A percentile compares a stretch with the other conserved stretches of the same genome.
phyloP scores from a whole-genome alignment of 352 stramenopile genomes.

The Pythium rishiriense region DNA sequence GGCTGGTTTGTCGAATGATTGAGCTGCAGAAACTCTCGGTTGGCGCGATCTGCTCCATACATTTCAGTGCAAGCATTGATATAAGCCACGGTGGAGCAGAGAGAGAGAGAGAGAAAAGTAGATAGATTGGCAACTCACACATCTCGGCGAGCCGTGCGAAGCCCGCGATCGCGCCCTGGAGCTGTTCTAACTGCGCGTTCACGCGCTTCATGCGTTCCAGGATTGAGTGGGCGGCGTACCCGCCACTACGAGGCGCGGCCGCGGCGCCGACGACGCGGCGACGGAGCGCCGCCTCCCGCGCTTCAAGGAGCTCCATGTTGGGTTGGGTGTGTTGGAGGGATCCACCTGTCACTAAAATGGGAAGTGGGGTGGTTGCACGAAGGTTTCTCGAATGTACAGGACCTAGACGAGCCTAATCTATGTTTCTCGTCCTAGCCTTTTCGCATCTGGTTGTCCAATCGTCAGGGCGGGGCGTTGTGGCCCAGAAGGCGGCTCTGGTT shows the following conservation, averaged over 20 bases:
- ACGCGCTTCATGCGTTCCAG: slow-evolving; percentile 27
- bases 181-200: slow-evolving; percentile 27
- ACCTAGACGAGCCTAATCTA: background rate
- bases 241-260: slow-evolving; percentile 12
- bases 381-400: background rate
- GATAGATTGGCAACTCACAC: slow-evolving; percentile 17
- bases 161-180: slow-evolving; percentile 34
- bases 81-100: background rate
- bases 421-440: background rate
- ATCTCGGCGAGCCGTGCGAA: slow-evolving; percentile 47
- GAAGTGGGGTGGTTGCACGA: background rate
- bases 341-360: background rate
- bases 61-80: background rate
- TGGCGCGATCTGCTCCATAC: slow-evolving; percentile 37
- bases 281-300: slow-evolving; percentile 43
- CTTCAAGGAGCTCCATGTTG: slow-evolving; percentile 59
- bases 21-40: slow-evolving; percentile 38
- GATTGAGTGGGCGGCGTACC: slow-evolving; percentile 29
- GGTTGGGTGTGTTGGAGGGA: background rate
- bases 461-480: background rate
- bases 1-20: slow-evolving; percentile 13
- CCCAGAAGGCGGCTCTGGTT: background rate
- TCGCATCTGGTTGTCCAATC: slow-evolving; percentile 1
- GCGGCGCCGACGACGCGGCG: slow-evolving; percentile 6
- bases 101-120: background rate